Evolutionary conservation across 2,329 filamentous ascomycete species (phyloP).

Genomic region (Botrytis elliptica): DNA sequence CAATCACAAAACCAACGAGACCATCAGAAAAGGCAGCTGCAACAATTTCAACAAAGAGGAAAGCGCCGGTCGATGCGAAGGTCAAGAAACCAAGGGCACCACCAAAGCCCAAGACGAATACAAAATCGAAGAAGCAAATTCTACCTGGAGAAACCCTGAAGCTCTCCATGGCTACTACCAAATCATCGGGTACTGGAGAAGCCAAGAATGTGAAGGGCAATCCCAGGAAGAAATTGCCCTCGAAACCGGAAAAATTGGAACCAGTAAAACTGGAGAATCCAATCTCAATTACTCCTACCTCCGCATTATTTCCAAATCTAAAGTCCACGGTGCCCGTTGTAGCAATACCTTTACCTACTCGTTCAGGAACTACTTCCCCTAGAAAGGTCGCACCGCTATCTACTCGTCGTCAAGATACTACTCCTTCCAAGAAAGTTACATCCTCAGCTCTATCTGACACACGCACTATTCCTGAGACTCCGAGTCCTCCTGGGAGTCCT

Average conservation of each 20-base stretch:
- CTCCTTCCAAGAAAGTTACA: neutral
- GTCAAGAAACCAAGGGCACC: slow-evolving; percentile 16
- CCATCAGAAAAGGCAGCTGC: neutral
- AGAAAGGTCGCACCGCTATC: neutral
- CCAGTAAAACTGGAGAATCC: slow-evolving; percentile 18
- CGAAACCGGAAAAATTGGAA: slow-evolving; percentile 25
- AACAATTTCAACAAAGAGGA: slow-evolving; percentile 8
- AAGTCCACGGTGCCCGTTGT: slow-evolving; percentile 15
- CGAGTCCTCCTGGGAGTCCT: slow-evolving; percentile 1
- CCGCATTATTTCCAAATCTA: slow-evolving; percentile 30
- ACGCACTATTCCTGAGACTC: neutral
- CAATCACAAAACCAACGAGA: neutral
- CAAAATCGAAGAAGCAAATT: slow-evolving; percentile 52
- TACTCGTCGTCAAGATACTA: neutral
- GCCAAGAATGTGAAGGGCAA: slow-evolving; percentile 28
- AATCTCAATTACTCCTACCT: neutral
- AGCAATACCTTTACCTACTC: slow-evolving; percentile 13
- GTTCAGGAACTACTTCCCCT: slow-evolving; percentile 16
- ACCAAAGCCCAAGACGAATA: slow-evolving; percentile 7
- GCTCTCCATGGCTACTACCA: slow-evolving; percentile 16
- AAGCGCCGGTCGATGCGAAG: slow-evolving; percentile 6
- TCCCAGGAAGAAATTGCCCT: slow-evolving; percentile 32
- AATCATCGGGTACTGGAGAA: slow-evolving; percentile 11
- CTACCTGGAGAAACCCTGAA: slow-evolving; percentile 41
- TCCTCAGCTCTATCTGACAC: slow-evolving; percentile 11